These are phyloP conservation scores for Paecilomyces variotii DNA, from an alignment of 2,329 filamentous ascomycete genomes.

Conservation along the genomic window DNA sequence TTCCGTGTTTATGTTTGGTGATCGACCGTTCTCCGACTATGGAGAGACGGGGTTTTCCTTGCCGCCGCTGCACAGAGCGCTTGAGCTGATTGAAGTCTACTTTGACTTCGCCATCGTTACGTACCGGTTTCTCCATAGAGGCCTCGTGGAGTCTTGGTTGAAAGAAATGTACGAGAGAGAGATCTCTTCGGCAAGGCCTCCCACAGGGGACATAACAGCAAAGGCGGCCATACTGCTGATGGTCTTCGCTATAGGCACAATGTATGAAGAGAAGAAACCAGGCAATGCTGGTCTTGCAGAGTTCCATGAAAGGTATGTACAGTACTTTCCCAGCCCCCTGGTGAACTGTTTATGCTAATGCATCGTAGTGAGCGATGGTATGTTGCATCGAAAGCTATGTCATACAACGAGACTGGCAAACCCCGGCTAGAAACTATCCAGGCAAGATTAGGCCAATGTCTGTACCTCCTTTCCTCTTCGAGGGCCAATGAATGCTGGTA, in stretches of 20 bases:
- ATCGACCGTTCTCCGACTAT: conserved; percentile 39
- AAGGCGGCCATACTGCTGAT: conserved; percentile 43
- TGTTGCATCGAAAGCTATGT: conserved; percentile 28
- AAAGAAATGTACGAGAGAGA: conserved; percentile 32
- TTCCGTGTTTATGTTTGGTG: conserved; percentile 42
- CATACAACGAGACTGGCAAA: conserved; percentile 42
- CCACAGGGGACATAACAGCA: conserved; percentile 36
- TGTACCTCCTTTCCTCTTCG: conserved; percentile 52
- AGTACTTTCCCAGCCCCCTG: conserved; percentile 1
- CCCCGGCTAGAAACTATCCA: conserved; percentile 51
- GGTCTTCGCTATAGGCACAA: conserved; percentile 41
- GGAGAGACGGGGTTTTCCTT: conserved; percentile 29
- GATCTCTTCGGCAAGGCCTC: conserved; percentile 25
- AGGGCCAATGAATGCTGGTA: conserved; percentile 56
- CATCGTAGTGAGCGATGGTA: conserved; percentile 28
- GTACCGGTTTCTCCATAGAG: conserved; percentile 50
- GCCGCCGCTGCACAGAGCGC: conserved; percentile 29
- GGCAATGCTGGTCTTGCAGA: conserved; percentile 14
- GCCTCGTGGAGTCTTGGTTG: conserved; percentile 45
- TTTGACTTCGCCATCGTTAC: conserved; percentile 56
- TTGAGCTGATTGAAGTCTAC: conserved; percentile 45
- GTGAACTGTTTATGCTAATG: background rate
- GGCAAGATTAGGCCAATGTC: conserved; percentile 49
- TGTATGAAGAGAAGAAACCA: conserved; percentile 37
- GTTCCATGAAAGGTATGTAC: conserved; percentile 21